Evolutionary conservation across 2,329 filamentous ascomycete species (phyloP), one percentile per base, ranked within the genome.

Genomic region (Talaromyces rugulosus): DNA sequence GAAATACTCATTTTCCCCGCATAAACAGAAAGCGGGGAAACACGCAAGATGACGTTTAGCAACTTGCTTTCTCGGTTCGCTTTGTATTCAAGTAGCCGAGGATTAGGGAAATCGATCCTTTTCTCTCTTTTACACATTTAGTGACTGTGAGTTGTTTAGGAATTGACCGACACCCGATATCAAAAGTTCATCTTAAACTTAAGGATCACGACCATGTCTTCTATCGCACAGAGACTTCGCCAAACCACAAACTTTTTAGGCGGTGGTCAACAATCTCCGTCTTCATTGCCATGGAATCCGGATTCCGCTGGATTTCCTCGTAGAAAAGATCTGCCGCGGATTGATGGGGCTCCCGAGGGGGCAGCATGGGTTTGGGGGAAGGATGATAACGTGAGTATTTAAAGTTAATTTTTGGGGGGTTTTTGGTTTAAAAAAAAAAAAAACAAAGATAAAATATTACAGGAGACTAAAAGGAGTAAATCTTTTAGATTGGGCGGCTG

Each of bases 351-450:
- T 1, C 85, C 84, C 0, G 75, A 81, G 18, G 82, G 78, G 31
- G 83, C 84, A 18, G 83, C 84, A 18, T 87, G 85, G 85, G 81
- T 85, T 30, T 87, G 84, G 84, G 84, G 85, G 12, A 75, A 82
- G 47, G 76, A 85, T 68, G 84, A 85, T 66, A 74, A 78, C 65
- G 78, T 84, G 65, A n/a, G 67, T 65, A 30, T 11, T 23, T 23
- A 23, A 23, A 23, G 23, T 23, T 23, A 53, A 51, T 27, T 31
- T 47, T 28, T 12, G n/a, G n/a, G n/a, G n/a, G n/a, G n/a, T 11
- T 55, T 36, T 60, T 57, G 18, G n/a, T n/a, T n/a, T n/a, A n/a
- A n/a, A n/a, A n/a, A n/a, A n/a, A n/a, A n/a, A n/a, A n/a, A n/a
- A 65, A 65, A 27, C 40, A 16, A 14, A 7, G 23, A 27, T 42